Conservation (phyloP, 176 grass and related monocot genomes). For the Oryza meridionalis region DNA sequence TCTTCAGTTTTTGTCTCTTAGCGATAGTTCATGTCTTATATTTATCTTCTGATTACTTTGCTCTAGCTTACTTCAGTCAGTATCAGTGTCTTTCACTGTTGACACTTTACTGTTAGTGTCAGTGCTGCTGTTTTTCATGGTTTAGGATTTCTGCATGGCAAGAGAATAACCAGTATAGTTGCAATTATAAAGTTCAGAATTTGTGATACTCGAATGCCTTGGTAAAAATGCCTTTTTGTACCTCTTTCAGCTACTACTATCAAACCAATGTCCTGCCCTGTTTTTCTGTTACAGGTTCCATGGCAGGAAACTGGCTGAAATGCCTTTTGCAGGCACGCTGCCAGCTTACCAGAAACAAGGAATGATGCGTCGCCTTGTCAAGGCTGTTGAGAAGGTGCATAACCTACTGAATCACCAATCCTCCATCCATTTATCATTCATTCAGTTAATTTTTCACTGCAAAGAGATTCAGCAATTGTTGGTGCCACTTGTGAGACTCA, state of each 20-base stretch:
- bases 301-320: constrained; percentile 68
- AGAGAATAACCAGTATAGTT: too few relatives aligned
- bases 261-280: background rate
- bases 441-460: background rate
- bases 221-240: background rate
- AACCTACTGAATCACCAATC: background rate
- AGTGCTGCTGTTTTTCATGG: too few relatives aligned
- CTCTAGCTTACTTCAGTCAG: background rate
- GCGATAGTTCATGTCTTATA: background rate
- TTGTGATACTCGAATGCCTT: too few relatives aligned
- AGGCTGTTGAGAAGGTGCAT: constrained; percentile 72
- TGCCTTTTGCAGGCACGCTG: constrained; percentile 85
- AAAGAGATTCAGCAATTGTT: constrained; percentile 12
- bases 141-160: too few relatives aligned
- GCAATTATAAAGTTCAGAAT: too few relatives aligned
- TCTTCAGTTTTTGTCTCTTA: background rate
- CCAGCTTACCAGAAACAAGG: constrained; percentile 72
- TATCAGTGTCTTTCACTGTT: background rate
- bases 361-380: constrained; percentile 66
- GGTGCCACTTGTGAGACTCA: background rate
- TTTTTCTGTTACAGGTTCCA: constrained; percentile 55
- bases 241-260: background rate
- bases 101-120: too few relatives aligned
- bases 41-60: background rate
- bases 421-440: background rate